phyloP scores from a whole-genome alignment of 78 protist species.

The Dictyostelium capitatum region DNA sequence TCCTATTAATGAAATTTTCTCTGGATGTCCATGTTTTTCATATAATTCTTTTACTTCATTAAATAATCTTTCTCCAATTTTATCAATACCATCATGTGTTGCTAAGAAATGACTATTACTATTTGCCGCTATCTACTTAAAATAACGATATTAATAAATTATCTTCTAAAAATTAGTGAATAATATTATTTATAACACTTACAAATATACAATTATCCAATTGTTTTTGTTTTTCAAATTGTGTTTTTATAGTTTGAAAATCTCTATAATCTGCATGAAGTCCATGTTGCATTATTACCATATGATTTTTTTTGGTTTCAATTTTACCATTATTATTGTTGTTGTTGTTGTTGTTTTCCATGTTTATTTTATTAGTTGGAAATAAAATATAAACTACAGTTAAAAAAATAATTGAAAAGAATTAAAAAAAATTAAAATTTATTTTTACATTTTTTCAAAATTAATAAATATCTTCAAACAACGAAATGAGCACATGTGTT shows the following conservation, averaged over 20 bases:
- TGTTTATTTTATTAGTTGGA: no score
- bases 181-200: not conserved
- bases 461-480: no score
- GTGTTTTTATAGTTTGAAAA: not conserved
- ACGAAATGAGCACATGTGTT: no score
- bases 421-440: not conserved
- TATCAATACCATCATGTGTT: conserved; percentile 65
- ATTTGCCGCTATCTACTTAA: not conserved
- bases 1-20: conserved; percentile 50
- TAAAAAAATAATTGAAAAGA: no score
- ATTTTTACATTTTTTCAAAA: not conserved
- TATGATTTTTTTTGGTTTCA: not conserved
- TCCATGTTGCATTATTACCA: conserved; percentile 35
- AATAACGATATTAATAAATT: no score
- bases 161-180: no score
- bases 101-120: conserved; percentile 8
- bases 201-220: not conserved
- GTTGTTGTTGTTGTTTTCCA: no score
- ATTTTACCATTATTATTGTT: no score
- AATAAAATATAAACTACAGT: no score
- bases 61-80: conserved; percentile 40
- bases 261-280: not conserved
- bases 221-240: not conserved
- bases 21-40: not conserved
- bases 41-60: conserved; percentile 20